phyloP scores from a whole-genome alignment of 1,284 basidiomycete species.

The Cryptococcus sp. region DNA sequence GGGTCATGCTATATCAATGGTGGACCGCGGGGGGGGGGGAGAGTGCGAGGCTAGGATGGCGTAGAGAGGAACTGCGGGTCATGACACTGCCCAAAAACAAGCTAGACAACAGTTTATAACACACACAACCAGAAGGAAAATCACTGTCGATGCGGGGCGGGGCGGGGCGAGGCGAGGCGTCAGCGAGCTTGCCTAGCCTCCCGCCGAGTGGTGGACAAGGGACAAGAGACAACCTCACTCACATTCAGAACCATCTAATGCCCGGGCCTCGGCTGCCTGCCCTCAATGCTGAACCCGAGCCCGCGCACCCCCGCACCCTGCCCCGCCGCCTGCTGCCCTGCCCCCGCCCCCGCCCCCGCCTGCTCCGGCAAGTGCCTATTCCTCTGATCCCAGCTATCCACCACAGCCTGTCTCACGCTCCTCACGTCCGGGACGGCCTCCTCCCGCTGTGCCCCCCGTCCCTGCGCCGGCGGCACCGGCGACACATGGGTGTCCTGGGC shows the following conservation, averaged over 20 bases:
- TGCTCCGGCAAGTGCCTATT: background rate
- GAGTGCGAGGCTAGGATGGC: no score
- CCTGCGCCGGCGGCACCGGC: no score
- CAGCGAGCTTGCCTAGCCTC: no score
- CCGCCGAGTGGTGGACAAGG: no score
- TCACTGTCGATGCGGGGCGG: background rate
- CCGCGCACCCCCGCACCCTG: conserved; percentile 1
- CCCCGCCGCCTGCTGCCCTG: background rate
- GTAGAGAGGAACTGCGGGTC: background rate
- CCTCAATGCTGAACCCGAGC: conserved; percentile 6
- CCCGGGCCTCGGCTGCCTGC: no score
- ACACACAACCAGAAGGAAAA: background rate
- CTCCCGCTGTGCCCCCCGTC: background rate
- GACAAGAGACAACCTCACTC: no score
- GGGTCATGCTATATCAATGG: no score
- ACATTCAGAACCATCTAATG: no score
- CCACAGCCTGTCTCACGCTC: background rate
- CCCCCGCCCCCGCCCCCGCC: background rate
- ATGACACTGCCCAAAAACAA: background rate
- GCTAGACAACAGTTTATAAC: background rate
- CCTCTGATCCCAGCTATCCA: background rate
- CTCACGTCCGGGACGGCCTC: background rate
- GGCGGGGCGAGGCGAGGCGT: no score
- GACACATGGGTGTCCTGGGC: no score
- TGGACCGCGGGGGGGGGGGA: no score